Base-by-base conservation (phyloP, 768 basidiomycete genomes). In the Lactifluus subvellereus region DNA sequence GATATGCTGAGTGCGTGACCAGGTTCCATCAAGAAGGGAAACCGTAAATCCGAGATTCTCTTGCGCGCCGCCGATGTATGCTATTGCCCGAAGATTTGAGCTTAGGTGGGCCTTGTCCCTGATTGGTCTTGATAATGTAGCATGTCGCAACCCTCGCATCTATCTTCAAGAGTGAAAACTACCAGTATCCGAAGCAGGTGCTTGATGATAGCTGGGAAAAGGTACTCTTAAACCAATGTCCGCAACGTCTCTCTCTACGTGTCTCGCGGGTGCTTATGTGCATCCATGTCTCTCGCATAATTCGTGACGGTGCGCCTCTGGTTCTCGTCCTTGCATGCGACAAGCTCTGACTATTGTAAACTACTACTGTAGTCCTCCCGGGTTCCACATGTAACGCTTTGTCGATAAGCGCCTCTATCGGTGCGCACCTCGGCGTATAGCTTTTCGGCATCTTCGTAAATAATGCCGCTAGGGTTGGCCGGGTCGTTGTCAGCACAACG, bases 1-100 rank as follows among this genome's bases (percentile, higher is more conserved):
- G 35, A 37, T 7, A 37, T 45, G 20, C 54, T 61, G 22, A 56
- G 11, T 37, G 20, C 22, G 22, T 33, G 32, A n/a, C 9, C 56
- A 86, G 86, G 84, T 14, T 90, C 89, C 2, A 97, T 97, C 78
- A 98, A 99, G 81, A 95, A 89, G 72, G 94, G 94, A 6, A 99
- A 98, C 73, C 80, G 97, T 50, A 93, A 98, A 72, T 87, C 90
- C n/a, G 97, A 99, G 75, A 91, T 96, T 59, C 77, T 98, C 37
- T 77, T 99, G 62, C 84, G 92, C 33, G 95, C 98, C 68, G 81
- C 93, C 57, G 97, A 99, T 80, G 90, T 89, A 61, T 0, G 74
- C 67, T 9, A 7, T 20, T 37, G 6, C 37, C 14, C 1, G 11
- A 30, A 16, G n/a, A 9, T 35, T 40, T 6, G 5, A 37, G 20